Base-by-base conservation (phyloP, 495 filamentous ascomycete genomes). In the Penicillium flavigenum region DNA sequence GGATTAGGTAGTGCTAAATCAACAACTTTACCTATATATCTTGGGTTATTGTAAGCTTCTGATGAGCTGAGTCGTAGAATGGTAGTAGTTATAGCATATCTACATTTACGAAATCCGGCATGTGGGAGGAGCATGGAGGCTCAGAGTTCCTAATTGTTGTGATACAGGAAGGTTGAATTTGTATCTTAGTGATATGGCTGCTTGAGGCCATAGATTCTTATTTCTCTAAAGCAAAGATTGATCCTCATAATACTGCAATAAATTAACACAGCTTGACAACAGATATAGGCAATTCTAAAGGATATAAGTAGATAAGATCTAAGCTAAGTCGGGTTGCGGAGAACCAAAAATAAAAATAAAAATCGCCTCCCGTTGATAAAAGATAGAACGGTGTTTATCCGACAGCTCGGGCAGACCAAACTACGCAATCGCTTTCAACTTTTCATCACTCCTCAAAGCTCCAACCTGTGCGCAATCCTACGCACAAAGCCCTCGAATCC, bases 1-100 rank as follows among this genome's bases (percentile, higher is more conserved):
- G 59, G 26, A 24, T 53, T 65, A 53, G 62, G 52, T 50, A 60
- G 62, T 67, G 57, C 54, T 66, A 53, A 63, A 67, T 67, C 59
- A 58, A 69, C 20, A 44, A 36, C 56, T 65, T 60, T 43, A 61
- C 42, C 59, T 45, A 51, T 45, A 51, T 58, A 45, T 58, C 12
- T 2, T 39, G 6, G 7, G 7, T 26, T 47, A 0, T 31, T 7
- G 45, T 52, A 50, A 36, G 31, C 50, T 52, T n/a, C 17, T 20
- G 12, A n/a, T 17, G 14, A 20, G 16, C 34, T n/a, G 11, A 17
- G 43, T 41, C 26, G 43, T 59, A 59, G 12, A 10, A 5, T 52
- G 6, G 9, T 12, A 31, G 26, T 41, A 44, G 34, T 52, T 7
- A 1, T 8, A 6, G 16, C 22, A 10, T 20, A 19, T 44, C 26